Percentiles rank a stretch among this genome's conserved stretches.
phyloP scores from a whole-genome alignment of 2,329 filamentous ascomycete genomes.

The Aspergillus novoparasiticus region DNA sequence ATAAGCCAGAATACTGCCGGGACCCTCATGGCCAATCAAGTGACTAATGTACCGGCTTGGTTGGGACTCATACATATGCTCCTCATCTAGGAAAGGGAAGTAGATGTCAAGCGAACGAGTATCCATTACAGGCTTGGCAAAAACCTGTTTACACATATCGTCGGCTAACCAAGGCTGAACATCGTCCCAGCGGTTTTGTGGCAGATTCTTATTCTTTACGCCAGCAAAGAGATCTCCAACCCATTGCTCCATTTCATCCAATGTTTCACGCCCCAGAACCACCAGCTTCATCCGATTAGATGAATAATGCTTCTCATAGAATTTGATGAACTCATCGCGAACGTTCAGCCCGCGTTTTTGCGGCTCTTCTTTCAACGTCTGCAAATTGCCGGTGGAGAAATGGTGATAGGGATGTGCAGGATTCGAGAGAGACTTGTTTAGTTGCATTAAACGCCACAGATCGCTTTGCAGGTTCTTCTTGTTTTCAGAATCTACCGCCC shows the following conservation, averaged over 20 bases:
- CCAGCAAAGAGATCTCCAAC: slow-evolving; percentile 79
- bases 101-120: slow-evolving; percentile 75
- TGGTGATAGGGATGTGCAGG: slow-evolving; percentile 85
- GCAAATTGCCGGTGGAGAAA: slow-evolving; percentile 87
- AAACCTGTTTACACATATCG: slow-evolving; percentile 71
- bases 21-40: slow-evolving; percentile 87
- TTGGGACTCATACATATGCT: slow-evolving; percentile 74
- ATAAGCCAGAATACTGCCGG: slow-evolving; percentile 87
- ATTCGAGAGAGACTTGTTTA: slow-evolving; percentile 87
- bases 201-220: slow-evolving; percentile 79
- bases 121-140: slow-evolving; percentile 91
- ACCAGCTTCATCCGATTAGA: slow-evolving; percentile 93
- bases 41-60: slow-evolving; percentile 86
- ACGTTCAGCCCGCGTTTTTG: slow-evolving; percentile 80
- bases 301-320: slow-evolving; percentile 86
- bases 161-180: slow-evolving; percentile 61
- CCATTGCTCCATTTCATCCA: slow-evolving; percentile 84
- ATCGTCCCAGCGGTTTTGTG: slow-evolving; percentile 67
- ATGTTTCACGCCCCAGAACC: slow-evolving; percentile 75
- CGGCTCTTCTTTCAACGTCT: slow-evolving; percentile 81
- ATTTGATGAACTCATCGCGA: slow-evolving; percentile 87
- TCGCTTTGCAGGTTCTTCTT: slow-evolving; percentile 97
- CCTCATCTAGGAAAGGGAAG: slow-evolving; percentile 86
- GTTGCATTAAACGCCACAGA: slow-evolving; percentile 81
- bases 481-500: slow-evolving; percentile 91